These are phyloP conservation scores for Fusarium tricinctum DNA, from an alignment of 2,329 filamentous ascomycete genomes.

Conservation along the genomic window DNA sequence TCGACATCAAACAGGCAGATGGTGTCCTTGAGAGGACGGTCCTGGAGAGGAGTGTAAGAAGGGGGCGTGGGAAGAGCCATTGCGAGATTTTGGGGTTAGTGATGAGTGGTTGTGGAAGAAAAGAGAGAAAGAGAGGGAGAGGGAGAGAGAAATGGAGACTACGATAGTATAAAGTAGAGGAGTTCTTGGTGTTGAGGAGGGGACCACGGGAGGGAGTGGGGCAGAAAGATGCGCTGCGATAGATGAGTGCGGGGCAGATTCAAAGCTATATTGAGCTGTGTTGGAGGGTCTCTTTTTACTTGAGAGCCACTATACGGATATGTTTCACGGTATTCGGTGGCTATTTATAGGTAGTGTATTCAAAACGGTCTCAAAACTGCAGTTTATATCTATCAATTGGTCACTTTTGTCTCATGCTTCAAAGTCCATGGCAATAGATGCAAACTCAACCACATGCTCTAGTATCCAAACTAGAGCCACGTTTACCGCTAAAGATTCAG, in stretches of 20 bases:
- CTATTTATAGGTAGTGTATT: not conserved
- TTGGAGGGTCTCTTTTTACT: not conserved
- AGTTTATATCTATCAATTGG: not conserved
- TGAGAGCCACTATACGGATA: not conserved
- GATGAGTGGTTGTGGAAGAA: slow-evolving; percentile 2
- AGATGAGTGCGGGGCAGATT: slow-evolving; percentile 32
- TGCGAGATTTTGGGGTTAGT: slow-evolving; percentile 32
- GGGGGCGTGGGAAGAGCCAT: slow-evolving; percentile 59
- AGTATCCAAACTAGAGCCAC: slow-evolving; percentile 10
- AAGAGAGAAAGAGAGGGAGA: slow-evolving; percentile 12
- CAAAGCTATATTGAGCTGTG: not conserved
- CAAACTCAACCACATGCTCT: not conserved
- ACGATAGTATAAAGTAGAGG: slow-evolving; percentile 29
- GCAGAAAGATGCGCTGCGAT: slow-evolving; percentile 16
- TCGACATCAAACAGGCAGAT: slow-evolving; percentile 98
- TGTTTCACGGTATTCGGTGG: not conserved
- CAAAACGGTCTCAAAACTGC: not conserved
- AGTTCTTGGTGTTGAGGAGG: slow-evolving; percentile 37
- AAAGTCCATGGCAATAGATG: not conserved
- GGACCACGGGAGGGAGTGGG: slow-evolving; percentile 30
- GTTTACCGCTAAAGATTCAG: slow-evolving; percentile 24
- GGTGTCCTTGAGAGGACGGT: slow-evolving; percentile 91
- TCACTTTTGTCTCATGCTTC: not conserved
- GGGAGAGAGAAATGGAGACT: slow-evolving; percentile 2
- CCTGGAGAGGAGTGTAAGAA: slow-evolving; percentile 79